These are phyloP conservation scores for Myxozyma kluyveri DNA, from an alignment of 805 yeast genomes.

Conservation along the genomic window DNA sequence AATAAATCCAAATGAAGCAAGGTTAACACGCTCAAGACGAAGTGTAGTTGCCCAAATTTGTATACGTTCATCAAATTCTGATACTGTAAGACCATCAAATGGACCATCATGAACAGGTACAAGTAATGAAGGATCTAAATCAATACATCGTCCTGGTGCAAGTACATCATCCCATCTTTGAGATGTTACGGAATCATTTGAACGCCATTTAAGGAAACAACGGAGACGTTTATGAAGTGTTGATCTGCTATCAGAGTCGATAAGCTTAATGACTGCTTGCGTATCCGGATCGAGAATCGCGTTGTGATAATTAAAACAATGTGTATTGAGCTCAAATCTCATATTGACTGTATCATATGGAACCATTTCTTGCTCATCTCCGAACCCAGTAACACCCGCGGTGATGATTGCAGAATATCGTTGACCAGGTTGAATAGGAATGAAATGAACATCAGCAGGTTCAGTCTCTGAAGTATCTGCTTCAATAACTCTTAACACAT, in stretches of 20 bases:
- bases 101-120: conserved; percentile 3
- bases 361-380: background rate
- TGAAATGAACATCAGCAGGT: conserved; percentile 15
- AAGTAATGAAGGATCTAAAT: background rate
- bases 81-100: background rate
- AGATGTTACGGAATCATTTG: background rate
- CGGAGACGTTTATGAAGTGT: too few relatives aligned
- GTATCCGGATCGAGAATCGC: conserved; percentile 11
- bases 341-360: conserved; percentile 33
- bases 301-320: conserved; percentile 16
- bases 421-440: conserved; percentile 18
- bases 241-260: background rate
- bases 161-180: conserved; percentile 11
- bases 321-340: conserved; percentile 10
- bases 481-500: conserved; percentile 13
- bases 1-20: conserved; percentile 34
- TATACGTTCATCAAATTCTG: conserved; percentile 4
- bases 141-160: conserved; percentile 11
- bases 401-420: conserved; percentile 17
- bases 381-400: conserved; percentile 3
- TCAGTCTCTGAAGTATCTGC: conserved; percentile 17
- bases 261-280: background rate
- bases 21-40: conserved; percentile 14
- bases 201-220: background rate
- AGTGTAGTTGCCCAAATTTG: conserved; percentile 5